Evolutionary conservation across 331 rosid species (phyloP).

Genomic region (Stylosanthes scabra): DNA sequence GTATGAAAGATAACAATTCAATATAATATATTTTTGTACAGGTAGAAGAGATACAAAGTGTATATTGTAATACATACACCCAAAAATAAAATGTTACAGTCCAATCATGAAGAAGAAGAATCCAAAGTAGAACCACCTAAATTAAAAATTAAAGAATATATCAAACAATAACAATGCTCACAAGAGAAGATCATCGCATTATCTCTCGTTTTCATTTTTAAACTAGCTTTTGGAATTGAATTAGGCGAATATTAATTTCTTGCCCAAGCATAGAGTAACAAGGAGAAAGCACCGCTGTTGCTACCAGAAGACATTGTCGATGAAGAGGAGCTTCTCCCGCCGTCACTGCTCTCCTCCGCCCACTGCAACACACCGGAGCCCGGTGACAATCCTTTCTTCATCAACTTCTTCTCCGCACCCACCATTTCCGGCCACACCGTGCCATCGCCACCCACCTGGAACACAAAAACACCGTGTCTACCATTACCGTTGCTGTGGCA

Average conservation of each 20-base stretch:
- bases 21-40: no score
- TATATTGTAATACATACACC: no score
- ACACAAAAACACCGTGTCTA: conserved; percentile 71
- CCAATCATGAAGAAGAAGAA: no score
- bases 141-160: no score
- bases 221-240: no score
- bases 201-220: no score
- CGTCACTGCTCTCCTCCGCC: conserved; percentile 84
- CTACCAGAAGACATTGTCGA: conserved; percentile 62
- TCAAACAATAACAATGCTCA: no score
- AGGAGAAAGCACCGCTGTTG: conserved; percentile 64
- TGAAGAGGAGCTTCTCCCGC: conserved; percentile 65
- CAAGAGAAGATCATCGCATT: no score
- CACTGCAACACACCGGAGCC: conserved; percentile 69
- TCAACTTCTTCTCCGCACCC: conserved; percentile 64
- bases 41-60: no score
- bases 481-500: not conserved
- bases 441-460: conserved; percentile 68
- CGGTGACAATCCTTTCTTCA: conserved; percentile 59
- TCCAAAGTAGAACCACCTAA: no score
- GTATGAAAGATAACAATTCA: no score
- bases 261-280: conserved; percentile 81
- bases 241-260: conserved; percentile 43
- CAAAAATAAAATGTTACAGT: no score
- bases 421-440: conserved; percentile 85